Evolutionary conservation across 2,329 filamentous ascomycete genomes (phyloP), one percentile per base, ranked within the genome.

Genomic region (Hypoxylon sp.): DNA sequence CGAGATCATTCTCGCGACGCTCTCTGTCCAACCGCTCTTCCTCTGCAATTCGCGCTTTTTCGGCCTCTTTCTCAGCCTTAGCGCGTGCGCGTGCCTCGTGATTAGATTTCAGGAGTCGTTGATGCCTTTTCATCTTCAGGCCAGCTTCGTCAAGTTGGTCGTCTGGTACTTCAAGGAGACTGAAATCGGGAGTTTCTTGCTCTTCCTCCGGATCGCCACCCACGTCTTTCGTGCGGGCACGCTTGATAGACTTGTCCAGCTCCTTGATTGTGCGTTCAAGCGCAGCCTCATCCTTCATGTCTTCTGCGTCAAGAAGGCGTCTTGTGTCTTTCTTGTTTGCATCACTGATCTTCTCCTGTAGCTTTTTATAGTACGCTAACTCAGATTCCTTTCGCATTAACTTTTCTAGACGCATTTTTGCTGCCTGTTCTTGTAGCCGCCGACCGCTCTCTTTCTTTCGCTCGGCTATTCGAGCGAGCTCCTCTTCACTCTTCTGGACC

Each of bases 381-480:
- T 98, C 94, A 77, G 97, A 90, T 81, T 99, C 96, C 80, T 99
- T 99, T 77, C 93, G 92, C 78, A 98, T 93, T 51, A 99, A 85
- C 75, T 97, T 97, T 72, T 99, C 96, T 0, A 99, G 84, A 6
- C 96, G 91, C 94, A 98, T 97, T 81, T 97, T 98, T 9, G 95
- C 95, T 0, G 96, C 96, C 80, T 99, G 96, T 75, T 98, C 94
- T 79, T 99, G 96, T 26, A 99, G 79, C 50, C 97, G 87, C 71
- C 96, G 87, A 0, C 96, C 96, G 73, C 94, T 96, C 81, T 99
- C 96, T 79, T 97, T 97, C 77, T 97, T 94, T 78, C 95, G 92
- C 83, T 99, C 96, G 10, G 95, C 94, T 71, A 97, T 93, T 44
- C 90, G 87, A 2, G 93, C 94, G 14, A 99, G 86, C 79, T 99